Evolutionary conservation across 2,329 filamentous ascomycete genomes (phyloP).

Genomic region (Claviceps spartinae): DNA sequence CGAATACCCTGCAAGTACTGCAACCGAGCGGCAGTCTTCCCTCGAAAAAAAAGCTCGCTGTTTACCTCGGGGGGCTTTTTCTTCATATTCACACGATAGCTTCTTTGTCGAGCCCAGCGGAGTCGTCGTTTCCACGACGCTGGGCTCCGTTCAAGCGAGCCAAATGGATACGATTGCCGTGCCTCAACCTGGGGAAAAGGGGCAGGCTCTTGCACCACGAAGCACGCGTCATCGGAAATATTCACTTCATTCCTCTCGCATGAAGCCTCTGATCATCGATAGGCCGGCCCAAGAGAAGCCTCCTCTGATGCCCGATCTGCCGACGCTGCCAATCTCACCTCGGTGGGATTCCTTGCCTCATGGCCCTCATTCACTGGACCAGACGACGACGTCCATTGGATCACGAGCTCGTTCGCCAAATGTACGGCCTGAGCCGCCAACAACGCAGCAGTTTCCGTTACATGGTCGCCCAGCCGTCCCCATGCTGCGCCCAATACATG

Average conservation of each 20-base stretch:
- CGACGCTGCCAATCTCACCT: slow-evolving; percentile 23
- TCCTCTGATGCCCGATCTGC: slow-evolving; percentile 15
- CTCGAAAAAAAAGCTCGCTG: background rate
- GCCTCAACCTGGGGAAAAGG: slow-evolving; percentile 7
- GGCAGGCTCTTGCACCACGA: slow-evolving; percentile 5
- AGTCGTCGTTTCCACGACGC: slow-evolving; percentile 5
- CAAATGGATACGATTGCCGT: slow-evolving; percentile 12
- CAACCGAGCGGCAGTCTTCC: background rate
- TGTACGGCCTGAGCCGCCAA: background rate
- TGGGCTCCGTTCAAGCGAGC: slow-evolving; percentile 8
- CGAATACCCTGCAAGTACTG: background rate
- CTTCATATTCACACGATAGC: background rate
- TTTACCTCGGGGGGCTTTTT: background rate
- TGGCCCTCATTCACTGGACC: slow-evolving; percentile 13
- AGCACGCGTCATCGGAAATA: slow-evolving; percentile 10
- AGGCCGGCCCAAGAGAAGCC: background rate
- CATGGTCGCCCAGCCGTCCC: background rate
- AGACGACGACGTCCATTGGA: slow-evolving; percentile 3
- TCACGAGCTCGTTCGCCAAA: slow-evolving; percentile 1
- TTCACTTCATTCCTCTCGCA: slow-evolving; percentile 12
- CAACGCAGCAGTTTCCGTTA: background rate
- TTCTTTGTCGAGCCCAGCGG: slow-evolving; percentile 7
- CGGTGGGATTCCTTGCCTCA: slow-evolving; percentile 32
- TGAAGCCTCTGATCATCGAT: slow-evolving; percentile 8
- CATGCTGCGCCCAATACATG: slow-evolving; percentile 5